These are phyloP conservation scores for Annulohypoxylon nitens DNA, from an alignment of 495 filamentous ascomycete species.

Conservation along the genomic window DNA sequence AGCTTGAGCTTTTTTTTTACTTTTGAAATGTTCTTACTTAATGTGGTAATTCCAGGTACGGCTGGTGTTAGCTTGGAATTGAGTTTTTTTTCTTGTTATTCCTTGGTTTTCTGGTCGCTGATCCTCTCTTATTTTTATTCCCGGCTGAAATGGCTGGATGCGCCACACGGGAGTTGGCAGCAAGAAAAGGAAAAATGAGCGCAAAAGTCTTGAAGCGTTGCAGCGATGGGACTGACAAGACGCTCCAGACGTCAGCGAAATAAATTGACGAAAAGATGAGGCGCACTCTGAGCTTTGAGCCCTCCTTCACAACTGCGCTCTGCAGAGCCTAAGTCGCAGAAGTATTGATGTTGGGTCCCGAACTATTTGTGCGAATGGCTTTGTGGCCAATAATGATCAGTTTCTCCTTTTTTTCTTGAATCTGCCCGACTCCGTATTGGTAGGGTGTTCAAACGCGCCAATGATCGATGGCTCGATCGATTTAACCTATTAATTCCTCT, in stretches of 20 bases:
- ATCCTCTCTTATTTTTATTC: slow-evolving; percentile 49
- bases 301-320: slow-evolving; percentile 40
- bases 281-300: slow-evolving; percentile 39
- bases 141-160: slow-evolving; percentile 50
- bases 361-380: slow-evolving; percentile 40
- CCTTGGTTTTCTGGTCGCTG: slow-evolving; percentile 25
- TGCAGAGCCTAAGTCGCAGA: slow-evolving; percentile 38
- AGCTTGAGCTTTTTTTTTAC: slow-evolving; percentile 26
- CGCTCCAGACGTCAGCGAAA: slow-evolving; percentile 44
- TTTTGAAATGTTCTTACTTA: slow-evolving; percentile 23
- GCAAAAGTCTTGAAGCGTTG: slow-evolving; percentile 35
- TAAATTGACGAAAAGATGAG: slow-evolving; percentile 45
- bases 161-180: slow-evolving; percentile 49
- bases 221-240: slow-evolving; percentile 45
- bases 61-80: slow-evolving; percentile 38
- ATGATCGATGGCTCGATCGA: slow-evolving; percentile 42
- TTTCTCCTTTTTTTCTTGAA: slow-evolving; percentile 35
- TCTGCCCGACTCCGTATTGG: slow-evolving; percentile 48
- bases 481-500: slow-evolving; percentile 48
- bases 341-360: slow-evolving; percentile 48
- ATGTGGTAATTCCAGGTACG: slow-evolving; percentile 45
- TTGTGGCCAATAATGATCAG: slow-evolving; percentile 40
- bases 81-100: slow-evolving; percentile 31
- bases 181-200: slow-evolving; percentile 29
- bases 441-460: slow-evolving; percentile 44